Conservation (phyloP, 441 rosid genomes). For the Pelargonium citronellum region DNA sequence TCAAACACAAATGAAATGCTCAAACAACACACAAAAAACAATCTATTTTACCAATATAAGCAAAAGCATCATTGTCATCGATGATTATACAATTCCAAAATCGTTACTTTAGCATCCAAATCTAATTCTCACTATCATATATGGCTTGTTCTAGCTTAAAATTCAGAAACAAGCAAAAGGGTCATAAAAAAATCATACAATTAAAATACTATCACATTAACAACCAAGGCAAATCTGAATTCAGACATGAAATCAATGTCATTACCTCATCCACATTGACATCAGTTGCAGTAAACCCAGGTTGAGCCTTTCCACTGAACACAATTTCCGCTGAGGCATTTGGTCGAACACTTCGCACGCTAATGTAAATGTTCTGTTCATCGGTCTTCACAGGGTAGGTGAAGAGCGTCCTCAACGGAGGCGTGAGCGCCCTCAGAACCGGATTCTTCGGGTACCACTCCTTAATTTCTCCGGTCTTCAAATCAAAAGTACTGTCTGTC, state of each 20-base stretch:
- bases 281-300: constrained; percentile 76
- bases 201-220: not conserved
- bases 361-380: constrained; percentile 67
- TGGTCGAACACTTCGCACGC: constrained; percentile 36
- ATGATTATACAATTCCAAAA: too few species aligned
- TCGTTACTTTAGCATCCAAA: not conserved
- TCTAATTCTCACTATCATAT: not conserved
- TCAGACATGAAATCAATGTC: not conserved
- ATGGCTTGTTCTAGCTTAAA: not conserved
- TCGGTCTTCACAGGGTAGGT: constrained; percentile 63
- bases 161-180: not conserved
- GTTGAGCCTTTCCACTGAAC: constrained; percentile 87
- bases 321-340: constrained; percentile 81
- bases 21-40: too few species aligned
- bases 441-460: constrained; percentile 94
- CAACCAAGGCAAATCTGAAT: not conserved
- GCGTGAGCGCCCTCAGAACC: constrained; percentile 76
- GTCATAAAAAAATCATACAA: not conserved
- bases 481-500: constrained; percentile 83
- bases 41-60: not conserved
- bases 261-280: constrained; percentile 85
- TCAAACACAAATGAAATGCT: too few species aligned
- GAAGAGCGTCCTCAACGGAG: constrained; percentile 58
- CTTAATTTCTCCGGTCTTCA: constrained; percentile 56
- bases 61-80: too few species aligned